Evolutionary conservation across 768 basidiomycete species (phyloP).

Genomic region (Pisolithus marmoratus): DNA sequence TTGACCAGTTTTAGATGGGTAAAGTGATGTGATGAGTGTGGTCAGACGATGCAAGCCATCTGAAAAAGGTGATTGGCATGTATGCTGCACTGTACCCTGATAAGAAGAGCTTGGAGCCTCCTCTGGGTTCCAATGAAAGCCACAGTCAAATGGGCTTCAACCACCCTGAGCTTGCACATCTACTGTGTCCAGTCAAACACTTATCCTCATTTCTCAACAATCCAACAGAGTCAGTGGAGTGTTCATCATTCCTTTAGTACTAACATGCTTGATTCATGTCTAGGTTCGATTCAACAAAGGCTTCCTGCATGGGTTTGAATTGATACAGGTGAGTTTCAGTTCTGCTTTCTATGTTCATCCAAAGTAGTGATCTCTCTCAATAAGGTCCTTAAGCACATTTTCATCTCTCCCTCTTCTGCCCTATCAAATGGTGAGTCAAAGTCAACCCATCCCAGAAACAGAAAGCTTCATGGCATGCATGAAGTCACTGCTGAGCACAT

Average conservation of each 20-base stretch:
- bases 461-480: constrained; percentile 1
- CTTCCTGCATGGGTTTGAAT: neutral
- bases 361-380: neutral
- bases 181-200: neutral
- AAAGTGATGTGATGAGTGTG: neutral
- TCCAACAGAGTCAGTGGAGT: neutral
- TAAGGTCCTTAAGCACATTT: neutral
- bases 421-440: neutral
- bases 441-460: neutral
- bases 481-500: constrained; percentile 3
- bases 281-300: neutral
- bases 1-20: neutral
- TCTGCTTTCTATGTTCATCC: neutral
- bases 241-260: neutral
- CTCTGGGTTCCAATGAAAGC: neutral
- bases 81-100: neutral
- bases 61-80: neutral
- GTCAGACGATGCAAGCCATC: neutral
- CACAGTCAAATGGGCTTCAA: constrained; percentile 1
- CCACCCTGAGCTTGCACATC: neutral
- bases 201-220: neutral
- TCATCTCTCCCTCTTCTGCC: neutral
- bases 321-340: neutral
- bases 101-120: neutral
- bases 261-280: no score